Evolutionary conservation across 2,329 filamentous ascomycete species (phyloP), one percentile per base, ranked within the genome.

Genomic region (Phoma sp.): DNA sequence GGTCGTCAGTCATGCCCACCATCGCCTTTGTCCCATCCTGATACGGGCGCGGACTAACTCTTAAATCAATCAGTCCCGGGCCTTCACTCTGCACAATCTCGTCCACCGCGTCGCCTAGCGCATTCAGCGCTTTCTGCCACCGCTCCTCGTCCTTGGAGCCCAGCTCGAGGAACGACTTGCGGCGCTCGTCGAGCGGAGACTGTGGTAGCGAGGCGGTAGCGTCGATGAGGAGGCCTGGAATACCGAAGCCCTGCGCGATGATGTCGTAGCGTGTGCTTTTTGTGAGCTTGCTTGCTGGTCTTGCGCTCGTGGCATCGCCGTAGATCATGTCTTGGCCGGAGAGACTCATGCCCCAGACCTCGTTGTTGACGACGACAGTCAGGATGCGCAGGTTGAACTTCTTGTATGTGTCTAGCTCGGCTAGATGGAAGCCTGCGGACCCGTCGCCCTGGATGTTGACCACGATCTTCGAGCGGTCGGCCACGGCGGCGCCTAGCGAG

Each of bases 371-470:
- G 0, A 80, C 66, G 2, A 81, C 65, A 0, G 78, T 80, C 32
- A 80, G 42, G 5, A 81, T 67, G 6, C 74, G 71, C 23, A 80
- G 63, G 1, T 66, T 61, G 55, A 76, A 74, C 18, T 77, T 71
- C 29, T 73, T 73, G 54, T 74, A 79, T 3, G 77, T 80, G 52
- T 80, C 78, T 2, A 80, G 70, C 56, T 80, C 78, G 47, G 75
- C 74, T 36, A 80, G 66, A 52, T 81, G 81, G 60, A 81, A 79
- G 1, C 79, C 78, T 1, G 75, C 77, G 14, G 68, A 73, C 5
- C 78, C 78, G 56, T 81, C 78, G 7, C 78, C 79, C 33, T 80
- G 77, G 4, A 80, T 67, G 51, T 77, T 80, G 5, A 81, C 64
- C 0, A 81, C 65, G 12, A 76, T 65, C 5, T 69, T 61, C 11